Conservation (phyloP, 352 stramenopile genomes). For the Phytophthora aleatoria region DNA sequence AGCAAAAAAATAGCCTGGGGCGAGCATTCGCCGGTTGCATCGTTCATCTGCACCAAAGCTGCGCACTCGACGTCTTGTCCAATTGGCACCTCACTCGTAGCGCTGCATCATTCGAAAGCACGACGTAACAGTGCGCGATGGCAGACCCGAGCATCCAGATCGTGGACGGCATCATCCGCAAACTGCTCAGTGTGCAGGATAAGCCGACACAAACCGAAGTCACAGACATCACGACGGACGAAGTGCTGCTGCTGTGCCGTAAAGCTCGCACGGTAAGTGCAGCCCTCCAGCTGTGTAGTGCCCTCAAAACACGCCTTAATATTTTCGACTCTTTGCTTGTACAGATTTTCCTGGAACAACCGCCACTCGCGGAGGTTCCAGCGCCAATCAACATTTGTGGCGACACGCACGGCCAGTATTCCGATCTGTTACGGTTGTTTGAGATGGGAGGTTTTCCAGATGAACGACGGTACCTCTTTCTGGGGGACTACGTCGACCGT, state of each 20-base stretch:
- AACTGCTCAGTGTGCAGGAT: constrained; percentile 75
- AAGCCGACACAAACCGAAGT: constrained; percentile 80
- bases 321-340: neutral
- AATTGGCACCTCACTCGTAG: neutral
- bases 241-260: constrained; percentile 78
- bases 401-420: constrained; percentile 98
- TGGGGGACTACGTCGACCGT: constrained; percentile 94
- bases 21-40: constrained; percentile 11
- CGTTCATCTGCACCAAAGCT: no score
- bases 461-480: constrained; percentile 68
- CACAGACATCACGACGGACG: constrained; percentile 77
- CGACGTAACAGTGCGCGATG: constrained; percentile 16
- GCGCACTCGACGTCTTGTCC: neutral
- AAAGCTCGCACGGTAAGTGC: constrained; percentile 68
- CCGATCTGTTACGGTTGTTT: constrained; percentile 98
- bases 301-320: no score
- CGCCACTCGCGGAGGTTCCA: constrained; percentile 94
- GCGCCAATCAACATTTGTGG: constrained; percentile 97
- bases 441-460: constrained; percentile 92
- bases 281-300: neutral
- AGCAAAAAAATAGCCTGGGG: constrained; percentile 10
- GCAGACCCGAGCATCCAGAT: constrained; percentile 58
- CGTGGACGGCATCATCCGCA: constrained; percentile 76
- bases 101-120: constrained; percentile 8
- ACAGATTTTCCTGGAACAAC: constrained; percentile 91